Conservation (phyloP, 2,329 filamentous ascomycete species). For the Fusarium fracticaudum region DNA sequence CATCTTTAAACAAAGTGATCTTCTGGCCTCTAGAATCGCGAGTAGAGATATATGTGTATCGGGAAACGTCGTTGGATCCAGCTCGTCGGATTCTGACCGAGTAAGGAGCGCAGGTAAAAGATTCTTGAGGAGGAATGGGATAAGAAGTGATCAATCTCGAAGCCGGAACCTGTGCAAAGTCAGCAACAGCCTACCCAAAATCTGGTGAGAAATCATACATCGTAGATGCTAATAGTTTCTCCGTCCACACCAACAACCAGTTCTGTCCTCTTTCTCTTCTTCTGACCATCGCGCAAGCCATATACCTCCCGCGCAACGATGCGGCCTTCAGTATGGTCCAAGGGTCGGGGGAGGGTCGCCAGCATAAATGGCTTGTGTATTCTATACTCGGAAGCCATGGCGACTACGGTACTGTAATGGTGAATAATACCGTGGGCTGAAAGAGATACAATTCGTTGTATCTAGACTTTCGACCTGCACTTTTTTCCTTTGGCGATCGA, state of each 20-base stretch:
- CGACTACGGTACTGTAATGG: conserved; percentile 16
- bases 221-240: conserved; percentile 72
- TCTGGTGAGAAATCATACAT: conserved; percentile 55
- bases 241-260: conserved; percentile 72
- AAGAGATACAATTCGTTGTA: conserved; percentile 35
- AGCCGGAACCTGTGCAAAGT: conserved; percentile 61
- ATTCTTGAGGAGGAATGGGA: conserved; percentile 71
- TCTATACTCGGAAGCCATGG: conserved; percentile 68
- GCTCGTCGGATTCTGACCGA: conserved; percentile 64
- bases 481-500: conserved; percentile 33
- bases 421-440: conserved; percentile 12
- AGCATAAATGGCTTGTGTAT: conserved; percentile 73
- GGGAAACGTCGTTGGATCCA: conserved; percentile 58
- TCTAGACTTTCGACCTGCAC: conserved; percentile 23
- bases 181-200: background rate
- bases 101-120: conserved; percentile 69
- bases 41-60: conserved; percentile 71
- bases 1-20: conserved; percentile 69
- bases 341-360: conserved; percentile 66
- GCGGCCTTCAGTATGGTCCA: conserved; percentile 60
- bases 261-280: conserved; percentile 71
- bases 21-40: conserved; percentile 58
- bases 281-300: conserved; percentile 65
- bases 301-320: conserved; percentile 70
- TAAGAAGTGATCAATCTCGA: conserved; percentile 73